These are phyloP conservation scores for Asterophora lycoperdoides DNA, from an alignment of 768 basidiomycete genomes.

Conservation along the genomic window DNA sequence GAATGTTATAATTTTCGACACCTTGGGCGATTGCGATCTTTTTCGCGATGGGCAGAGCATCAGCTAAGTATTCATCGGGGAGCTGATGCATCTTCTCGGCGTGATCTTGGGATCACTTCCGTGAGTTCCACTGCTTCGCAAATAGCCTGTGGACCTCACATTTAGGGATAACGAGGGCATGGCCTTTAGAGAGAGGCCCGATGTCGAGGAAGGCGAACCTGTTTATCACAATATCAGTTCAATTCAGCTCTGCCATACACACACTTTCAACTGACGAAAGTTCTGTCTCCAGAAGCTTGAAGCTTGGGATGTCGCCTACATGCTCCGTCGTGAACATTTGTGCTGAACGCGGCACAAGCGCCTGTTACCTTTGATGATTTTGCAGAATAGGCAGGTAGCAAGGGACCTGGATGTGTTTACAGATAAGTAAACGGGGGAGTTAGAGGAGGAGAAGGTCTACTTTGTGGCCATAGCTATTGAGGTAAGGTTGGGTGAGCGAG, in stretches of 20 bases:
- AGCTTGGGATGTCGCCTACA: conserved; percentile 84
- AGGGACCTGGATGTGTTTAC: conserved; percentile 39
- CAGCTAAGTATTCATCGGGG: conserved; percentile 78
- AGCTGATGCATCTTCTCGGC: conserved; percentile 81
- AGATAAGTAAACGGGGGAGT: background rate
- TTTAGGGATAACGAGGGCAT: conserved; percentile 92
- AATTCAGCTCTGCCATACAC: background rate
- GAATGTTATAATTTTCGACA: conserved; percentile 78
- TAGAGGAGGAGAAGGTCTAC: conserved; percentile 19
- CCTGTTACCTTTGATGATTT: conserved; percentile 80
- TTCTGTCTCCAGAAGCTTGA: conserved; percentile 77
- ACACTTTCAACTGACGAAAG: conserved; percentile 46
- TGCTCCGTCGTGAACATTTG: too few relatives aligned
- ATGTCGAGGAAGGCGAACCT: conserved; percentile 93
- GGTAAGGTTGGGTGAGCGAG: too few relatives aligned
- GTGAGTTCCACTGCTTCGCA: background rate
- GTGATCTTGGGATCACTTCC: conserved; percentile 55
- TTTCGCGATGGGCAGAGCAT: conserved; percentile 78
- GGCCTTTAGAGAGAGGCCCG: conserved; percentile 83
- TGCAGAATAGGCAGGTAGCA: conserved; percentile 85
- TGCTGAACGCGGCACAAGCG: background rate
- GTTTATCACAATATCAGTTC: background rate
- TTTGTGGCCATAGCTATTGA: conserved; percentile 31
- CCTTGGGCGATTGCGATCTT: conserved; percentile 80
- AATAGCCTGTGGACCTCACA: conserved; percentile 39